Base-by-base conservation (phyloP, 2,329 filamentous ascomycete species). In the Claviceps citrina region DNA sequence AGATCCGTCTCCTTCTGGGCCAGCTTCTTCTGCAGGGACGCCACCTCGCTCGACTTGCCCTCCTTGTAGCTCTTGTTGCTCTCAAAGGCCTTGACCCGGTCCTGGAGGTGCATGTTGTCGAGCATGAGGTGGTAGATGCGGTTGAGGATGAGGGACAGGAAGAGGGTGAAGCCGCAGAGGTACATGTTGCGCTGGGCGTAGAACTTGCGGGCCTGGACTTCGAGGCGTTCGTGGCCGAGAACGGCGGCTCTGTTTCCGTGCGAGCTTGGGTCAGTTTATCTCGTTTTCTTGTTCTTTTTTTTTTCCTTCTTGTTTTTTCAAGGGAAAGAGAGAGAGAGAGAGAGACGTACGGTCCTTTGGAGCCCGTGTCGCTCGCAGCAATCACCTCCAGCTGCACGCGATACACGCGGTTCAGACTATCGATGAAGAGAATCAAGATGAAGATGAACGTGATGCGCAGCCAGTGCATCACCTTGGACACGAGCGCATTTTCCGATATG, bases 131-230 rank as follows among this genome's bases (percentile, higher is more conserved):
- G 83, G 70, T 96, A 98, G 57, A 91, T 98, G 58, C 91, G 89
- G 78, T 98, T 96, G 59, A 93, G 84, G 64, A 98, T 98, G 48
- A 98, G 73, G 40, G 89, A 96, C 46, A 98, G 81, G 77, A 98
- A 96, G 47, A 98, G 81, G 5, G 91, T 98, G 72, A 98, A 98
- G 53, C 91, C 91, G 64, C 91, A 96, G 46, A 98, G 86, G 68
- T 98, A 98, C 91, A 98, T 98, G 78, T 98, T 98, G 64, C 91
- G 87, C 70, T 98, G 89, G 46, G 87, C 94, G 75, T 98, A 98
- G 73, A 98, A 98, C 68, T 98, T 98, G 73, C 91, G 86, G 49
- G 91, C 89, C 65, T 98, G 91, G 39, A 96, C 89, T 67, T 98
- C 91, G 75, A 93, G 86, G 48, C 91, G 89, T 61, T 96, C 91